Evolutionary conservation across 768 basidiomycete genomes (phyloP), one percentile per base, ranked within the genome.

Genomic region (Pleurotus djamor): DNA sequence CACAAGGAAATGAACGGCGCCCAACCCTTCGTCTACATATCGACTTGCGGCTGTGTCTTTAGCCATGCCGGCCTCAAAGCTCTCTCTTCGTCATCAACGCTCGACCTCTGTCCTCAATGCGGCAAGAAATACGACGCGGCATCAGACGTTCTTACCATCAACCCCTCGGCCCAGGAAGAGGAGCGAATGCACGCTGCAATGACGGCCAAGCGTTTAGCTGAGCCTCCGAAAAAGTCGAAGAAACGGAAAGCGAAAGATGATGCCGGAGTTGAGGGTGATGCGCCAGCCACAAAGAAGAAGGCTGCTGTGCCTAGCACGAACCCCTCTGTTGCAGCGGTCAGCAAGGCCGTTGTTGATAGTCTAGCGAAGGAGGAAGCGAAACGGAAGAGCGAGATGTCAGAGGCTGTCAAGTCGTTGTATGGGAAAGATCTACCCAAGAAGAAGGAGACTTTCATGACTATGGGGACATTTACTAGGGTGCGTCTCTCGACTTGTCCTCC

Each of bases 1-100:
- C 76, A 92, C 63, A 93, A 94, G 71, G 96, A 97, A 74, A 98
- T 98, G 94, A 94, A 93, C 65, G 97, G 97, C 12, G 69, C 72
- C 3, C 83, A 90, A 55, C 93, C 94, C 0, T 98, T 98, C 70
- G 87, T 95, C 56, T 96, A 95, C 68, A 72, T 98, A 64, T 78
- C 81, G 12, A 75, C 87, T 0, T 98, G 96, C 66, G 95, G 95
- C 13, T 96, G 94, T 70, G 93, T 94, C 35, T 93, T 98, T 74
- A 89, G 93, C 4, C 89, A 91, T 60, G 88, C 88, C 0, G 92
- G 90, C 2, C 78, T 98, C 44, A 87, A 86, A 59, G 87, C 88
- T 2, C 80, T 94, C 50, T 63, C 69, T 35, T 66, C 79, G 2
- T 63, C 74, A 3, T 72, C 69, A 28, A 58, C 59, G 10, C 72